A percentile compares a stretch with the other conserved stretches of the same genome.
Evolutionary conservation across 495 filamentous ascomycete genomes (phyloP).

Genomic region (Thermochaetoides thermophila): DNA sequence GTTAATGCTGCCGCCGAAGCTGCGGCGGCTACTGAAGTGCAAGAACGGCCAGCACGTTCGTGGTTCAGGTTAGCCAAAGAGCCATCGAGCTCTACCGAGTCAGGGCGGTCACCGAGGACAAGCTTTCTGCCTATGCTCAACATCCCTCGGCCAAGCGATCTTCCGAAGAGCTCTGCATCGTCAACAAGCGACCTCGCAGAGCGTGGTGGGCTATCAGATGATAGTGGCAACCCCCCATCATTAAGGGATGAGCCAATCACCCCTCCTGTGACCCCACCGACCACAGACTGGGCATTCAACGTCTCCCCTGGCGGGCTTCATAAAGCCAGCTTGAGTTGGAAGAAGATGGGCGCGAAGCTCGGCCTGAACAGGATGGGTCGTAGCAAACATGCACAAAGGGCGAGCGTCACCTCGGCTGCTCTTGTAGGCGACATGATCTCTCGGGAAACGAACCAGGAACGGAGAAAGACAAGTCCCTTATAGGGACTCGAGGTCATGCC

Average conservation of each 20-base stretch:
- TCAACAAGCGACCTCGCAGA: conserved; percentile 21
- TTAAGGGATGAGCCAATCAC: conserved; percentile 58
- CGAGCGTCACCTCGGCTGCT: conserved; percentile 21
- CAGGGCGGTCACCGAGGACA: conserved; percentile 27
- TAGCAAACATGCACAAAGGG: conserved; percentile 24
- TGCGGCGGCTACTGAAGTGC: no score
- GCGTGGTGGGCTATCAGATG: conserved; percentile 30
- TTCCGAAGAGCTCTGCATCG: conserved; percentile 24
- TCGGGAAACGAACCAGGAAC: conserved; percentile 16
- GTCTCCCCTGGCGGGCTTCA: conserved; percentile 37
- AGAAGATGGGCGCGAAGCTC: conserved; percentile 69
- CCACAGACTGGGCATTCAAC: conserved; percentile 40
- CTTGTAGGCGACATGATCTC: conserved; percentile 11
- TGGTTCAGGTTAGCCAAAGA: conserved; percentile 27
- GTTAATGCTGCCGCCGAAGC: no score
- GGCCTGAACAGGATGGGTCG: conserved; percentile 49
- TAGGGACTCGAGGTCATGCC: conserved; percentile 41
- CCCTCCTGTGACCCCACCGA: conserved; percentile 75
- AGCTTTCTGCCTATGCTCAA: conserved; percentile 30
- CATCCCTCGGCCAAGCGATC: conserved; percentile 23
- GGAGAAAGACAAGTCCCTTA: conserved; percentile 26
- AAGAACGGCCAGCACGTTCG: conserved; percentile 24
- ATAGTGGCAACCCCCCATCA: conserved; percentile 37
- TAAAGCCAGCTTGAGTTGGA: conserved; percentile 49
- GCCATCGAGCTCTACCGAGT: conserved; percentile 17